Base-by-base conservation (phyloP, 352 stramenopile genomes). In the Globisporangium spinosum region DNA sequence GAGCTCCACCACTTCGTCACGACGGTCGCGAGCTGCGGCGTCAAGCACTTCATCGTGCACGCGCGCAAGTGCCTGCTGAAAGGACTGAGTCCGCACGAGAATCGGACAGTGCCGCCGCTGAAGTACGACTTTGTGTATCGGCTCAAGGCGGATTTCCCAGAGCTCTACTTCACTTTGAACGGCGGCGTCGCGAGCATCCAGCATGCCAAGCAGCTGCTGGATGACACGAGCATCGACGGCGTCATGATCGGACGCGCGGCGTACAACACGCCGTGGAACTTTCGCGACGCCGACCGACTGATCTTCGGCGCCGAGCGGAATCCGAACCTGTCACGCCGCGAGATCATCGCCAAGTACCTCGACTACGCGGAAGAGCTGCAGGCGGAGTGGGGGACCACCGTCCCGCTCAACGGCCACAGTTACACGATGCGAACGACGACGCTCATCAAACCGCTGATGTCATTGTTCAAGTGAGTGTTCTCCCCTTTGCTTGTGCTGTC, bases 81-180 rank as follows among this genome's bases (percentile, higher is more conserved):
- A 23, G 97, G 93, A 17, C 89, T 96, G 58, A 98, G 89, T 71
- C 96, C 98, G 13, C 91, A 98, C 66, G 94, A 99, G 61, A 99
- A 99, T 83, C 89, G 97, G 49, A 99, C 96, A 53, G 92, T 99
- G 5, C 98, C 98, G 13, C 94, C 95, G 38, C 84, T 99, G 29
- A 94, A 93, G 64, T 99, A 99, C 67, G 82, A 98, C 47, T 80
- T 94, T 51, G 96, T 99, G 2, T 92, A 94, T 65, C 78, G 91
- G 13, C 81, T 99, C 13, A 97, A 98, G 54, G 59, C 90, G 23
- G 98, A 99, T 62, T 99, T 98, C 70, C 97, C 97, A 23, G 73
- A 98, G n/a, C 79, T 99, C 40, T 81, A 78, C 2, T 98, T 99
- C 77, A 98, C 93, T 13, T 78, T 99, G n/a, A 99, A 99, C 81